These are phyloP conservation scores for Populus euphratica DNA, from an alignment of 345 rosid genomes.

Conservation along the genomic window DNA sequence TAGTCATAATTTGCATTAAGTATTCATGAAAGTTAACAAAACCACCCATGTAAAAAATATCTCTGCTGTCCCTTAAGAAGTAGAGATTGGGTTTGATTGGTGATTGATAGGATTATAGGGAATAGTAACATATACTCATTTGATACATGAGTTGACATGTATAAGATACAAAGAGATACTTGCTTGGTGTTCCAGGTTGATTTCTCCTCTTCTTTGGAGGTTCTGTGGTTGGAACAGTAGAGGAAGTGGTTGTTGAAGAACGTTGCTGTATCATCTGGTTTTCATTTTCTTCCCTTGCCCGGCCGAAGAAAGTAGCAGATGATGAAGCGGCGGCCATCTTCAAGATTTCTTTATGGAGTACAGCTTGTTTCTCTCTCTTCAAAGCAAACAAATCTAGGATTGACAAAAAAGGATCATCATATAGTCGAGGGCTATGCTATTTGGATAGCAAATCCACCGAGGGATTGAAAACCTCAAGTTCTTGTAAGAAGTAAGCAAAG, in stretches of 20 bases:
- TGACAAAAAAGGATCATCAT: neutral
- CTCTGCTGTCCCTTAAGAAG: neutral
- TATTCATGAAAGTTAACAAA: neutral
- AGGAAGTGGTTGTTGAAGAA: slow-evolving; percentile 13
- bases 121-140: neutral
- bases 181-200: slow-evolving; percentile 30
- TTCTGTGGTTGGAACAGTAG: slow-evolving; percentile 5
- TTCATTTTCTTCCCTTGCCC: slow-evolving; percentile 15
- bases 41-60: neutral
- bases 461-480: neutral
- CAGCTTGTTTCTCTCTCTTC: neutral
- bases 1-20: neutral
- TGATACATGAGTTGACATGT: neutral
- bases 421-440: neutral
- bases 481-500: neutral
- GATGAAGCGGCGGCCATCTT: slow-evolving; percentile 26
- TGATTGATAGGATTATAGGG: neutral
- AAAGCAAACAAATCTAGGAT: neutral
- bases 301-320: slow-evolving; percentile 5
- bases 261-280: slow-evolving; percentile 7
- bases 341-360: neutral
- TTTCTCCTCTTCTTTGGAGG: slow-evolving; percentile 24
- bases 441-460: neutral
- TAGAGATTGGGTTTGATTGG: neutral
- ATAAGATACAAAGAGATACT: slow-evolving; percentile 5